phyloP scores from a whole-genome alignment of 2,329 filamentous ascomycete species.

The Alternaria conjuncta region DNA sequence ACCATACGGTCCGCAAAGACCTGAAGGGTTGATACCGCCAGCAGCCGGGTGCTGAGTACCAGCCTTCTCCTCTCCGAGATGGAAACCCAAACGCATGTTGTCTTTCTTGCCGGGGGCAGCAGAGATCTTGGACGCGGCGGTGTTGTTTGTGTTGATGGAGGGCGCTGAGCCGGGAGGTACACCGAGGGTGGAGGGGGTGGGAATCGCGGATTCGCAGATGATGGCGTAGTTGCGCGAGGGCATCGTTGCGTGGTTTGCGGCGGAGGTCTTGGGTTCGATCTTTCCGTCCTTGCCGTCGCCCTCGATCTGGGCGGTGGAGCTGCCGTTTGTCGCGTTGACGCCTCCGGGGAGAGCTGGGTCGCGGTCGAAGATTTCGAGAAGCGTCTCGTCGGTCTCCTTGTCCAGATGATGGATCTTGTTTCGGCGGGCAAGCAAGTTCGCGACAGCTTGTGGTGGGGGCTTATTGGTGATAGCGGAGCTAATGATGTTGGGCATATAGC shows the following conservation, averaged over 20 bases:
- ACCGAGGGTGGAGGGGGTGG: slow-evolving; percentile 23
- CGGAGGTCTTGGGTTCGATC: slow-evolving; percentile 64
- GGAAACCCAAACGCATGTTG: slow-evolving; percentile 69
- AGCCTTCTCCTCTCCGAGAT: slow-evolving; percentile 76
- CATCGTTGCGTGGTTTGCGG: slow-evolving; percentile 86
- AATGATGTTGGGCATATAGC: slow-evolving; percentile 70
- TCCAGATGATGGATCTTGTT: slow-evolving; percentile 73
- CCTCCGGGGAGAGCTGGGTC: slow-evolving; percentile 55
- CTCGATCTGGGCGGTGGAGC: slow-evolving; percentile 23
- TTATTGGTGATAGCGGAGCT: slow-evolving; percentile 72
- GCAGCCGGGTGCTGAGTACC: slow-evolving; percentile 81
- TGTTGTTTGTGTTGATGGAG: slow-evolving; percentile 32
- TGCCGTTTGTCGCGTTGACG: slow-evolving; percentile 27
- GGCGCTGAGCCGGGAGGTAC: slow-evolving; percentile 27
- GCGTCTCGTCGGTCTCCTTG: slow-evolving; percentile 67
- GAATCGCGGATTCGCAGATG: slow-evolving; percentile 60
- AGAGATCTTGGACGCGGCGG: slow-evolving; percentile 33
- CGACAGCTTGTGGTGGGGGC: slow-evolving; percentile 68
- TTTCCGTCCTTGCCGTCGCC: slow-evolving; percentile 34
- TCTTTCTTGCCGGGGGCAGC: slow-evolving; percentile 56
- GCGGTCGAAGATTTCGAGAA: slow-evolving; percentile 67
- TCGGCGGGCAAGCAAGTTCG: slow-evolving; percentile 66
- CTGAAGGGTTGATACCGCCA: slow-evolving; percentile 48
- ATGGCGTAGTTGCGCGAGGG: slow-evolving; percentile 70
- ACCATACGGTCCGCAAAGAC: slow-evolving; percentile 53